These are phyloP conservation scores for Haberlea rhodopensis DNA, from an alignment of 257 asterid species.

Conservation along the genomic window DNA sequence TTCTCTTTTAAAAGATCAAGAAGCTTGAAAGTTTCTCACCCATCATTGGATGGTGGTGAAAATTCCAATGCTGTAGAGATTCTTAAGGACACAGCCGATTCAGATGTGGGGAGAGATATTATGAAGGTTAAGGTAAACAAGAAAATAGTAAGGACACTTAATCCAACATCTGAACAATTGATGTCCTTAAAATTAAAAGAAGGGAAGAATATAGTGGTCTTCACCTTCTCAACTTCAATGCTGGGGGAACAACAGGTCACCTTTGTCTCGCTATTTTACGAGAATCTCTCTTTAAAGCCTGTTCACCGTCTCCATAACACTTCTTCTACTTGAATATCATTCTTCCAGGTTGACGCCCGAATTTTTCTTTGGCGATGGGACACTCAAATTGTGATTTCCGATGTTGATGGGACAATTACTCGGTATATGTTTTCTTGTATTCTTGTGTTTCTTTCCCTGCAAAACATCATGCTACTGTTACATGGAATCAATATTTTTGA, in stretches of 20 bases:
- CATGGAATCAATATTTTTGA: not conserved
- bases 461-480: not conserved
- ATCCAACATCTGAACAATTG: slow-evolving; percentile 80
- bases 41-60: slow-evolving; percentile 27
- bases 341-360: slow-evolving; percentile 80
- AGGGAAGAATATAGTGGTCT: slow-evolving; percentile 66
- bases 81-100: slow-evolving; percentile 27
- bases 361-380: slow-evolving; percentile 95
- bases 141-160: slow-evolving; percentile 46
- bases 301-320: slow-evolving; percentile 4
- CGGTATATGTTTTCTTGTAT: slow-evolving; percentile 43
- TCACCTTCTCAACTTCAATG: slow-evolving; percentile 90
- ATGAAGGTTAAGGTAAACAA: slow-evolving; percentile 40
- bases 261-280: slow-evolving; percentile 18
- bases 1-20: slow-evolving; percentile 47
- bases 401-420: slow-evolving; percentile 98
- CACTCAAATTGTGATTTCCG: slow-evolving; percentile 80
- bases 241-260: slow-evolving; percentile 89
- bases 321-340: slow-evolving; percentile 23
- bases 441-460: no score
- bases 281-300: slow-evolving; percentile 14
- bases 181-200: slow-evolving; percentile 74
- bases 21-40: slow-evolving; percentile 32
- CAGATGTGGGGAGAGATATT: slow-evolving; percentile 35
- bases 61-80: slow-evolving; percentile 25